Percentiles rank a stretch among this genome's conserved stretches.
Evolutionary conservation across 257 asterid species (phyloP).

Genomic region (Solanum piurae): DNA sequence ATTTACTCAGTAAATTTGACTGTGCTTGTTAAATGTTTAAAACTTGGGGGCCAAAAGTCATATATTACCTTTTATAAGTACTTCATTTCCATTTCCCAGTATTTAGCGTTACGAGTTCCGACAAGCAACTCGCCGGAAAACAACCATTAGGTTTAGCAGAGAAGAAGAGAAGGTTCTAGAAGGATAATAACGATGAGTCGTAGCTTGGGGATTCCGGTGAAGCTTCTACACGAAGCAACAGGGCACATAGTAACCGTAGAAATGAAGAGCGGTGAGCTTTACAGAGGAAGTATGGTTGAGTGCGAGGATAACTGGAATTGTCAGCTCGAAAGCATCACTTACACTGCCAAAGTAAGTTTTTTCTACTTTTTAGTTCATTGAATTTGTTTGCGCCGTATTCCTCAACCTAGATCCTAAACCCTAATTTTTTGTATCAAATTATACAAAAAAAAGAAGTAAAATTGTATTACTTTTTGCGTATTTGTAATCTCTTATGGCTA

Average conservation of each 20-base stretch:
- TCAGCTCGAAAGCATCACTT: slow-evolving; percentile 39
- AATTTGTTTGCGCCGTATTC: neutral
- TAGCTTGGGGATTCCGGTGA: slow-evolving; percentile 88
- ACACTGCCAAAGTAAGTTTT: slow-evolving; percentile 29
- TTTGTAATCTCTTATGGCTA: neutral
- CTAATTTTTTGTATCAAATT: neutral
- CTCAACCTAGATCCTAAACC: neutral
- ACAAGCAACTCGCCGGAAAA: neutral
- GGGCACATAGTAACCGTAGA: slow-evolving; percentile 85
- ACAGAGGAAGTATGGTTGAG: slow-evolving; percentile 77
- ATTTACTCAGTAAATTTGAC: no score
- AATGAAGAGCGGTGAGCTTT: slow-evolving; percentile 81
- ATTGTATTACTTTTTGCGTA: neutral
- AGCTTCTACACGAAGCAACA: slow-evolving; percentile 89
- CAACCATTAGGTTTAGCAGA: neutral
- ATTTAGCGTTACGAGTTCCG: neutral
- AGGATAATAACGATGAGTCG: slow-evolving; percentile 46
- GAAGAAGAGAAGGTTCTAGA: neutral
- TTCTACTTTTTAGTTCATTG: neutral
- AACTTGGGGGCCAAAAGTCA: neutral
- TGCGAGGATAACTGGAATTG: slow-evolving; percentile 47
- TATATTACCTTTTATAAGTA: neutral
- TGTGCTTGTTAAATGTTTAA: neutral
- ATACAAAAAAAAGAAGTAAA: neutral
- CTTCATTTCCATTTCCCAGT: neutral